These are phyloP conservation scores for Cladorrhinum sp. DNA, from an alignment of 2,329 filamentous ascomycete species.

Conservation along the genomic window DNA sequence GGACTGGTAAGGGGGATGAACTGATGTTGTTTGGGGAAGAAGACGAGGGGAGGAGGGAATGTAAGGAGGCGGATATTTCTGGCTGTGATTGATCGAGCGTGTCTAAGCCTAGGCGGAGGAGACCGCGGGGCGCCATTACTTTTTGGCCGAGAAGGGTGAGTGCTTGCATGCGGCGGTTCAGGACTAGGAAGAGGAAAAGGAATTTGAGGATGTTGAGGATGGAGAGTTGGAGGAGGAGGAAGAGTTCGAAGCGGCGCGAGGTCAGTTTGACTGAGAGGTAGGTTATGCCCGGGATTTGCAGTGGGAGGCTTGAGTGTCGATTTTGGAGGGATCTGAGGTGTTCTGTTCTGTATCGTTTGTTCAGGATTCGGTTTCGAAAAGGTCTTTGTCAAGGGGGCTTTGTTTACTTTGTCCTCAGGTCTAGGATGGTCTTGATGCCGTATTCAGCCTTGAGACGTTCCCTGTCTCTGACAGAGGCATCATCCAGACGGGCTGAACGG, in stretches of 20 bases:
- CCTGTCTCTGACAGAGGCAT: conserved; percentile 66
- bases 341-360: conserved; percentile 50
- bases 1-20: conserved; percentile 23
- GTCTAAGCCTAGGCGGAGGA: conserved; percentile 67
- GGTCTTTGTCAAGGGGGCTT: background rate
- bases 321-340: conserved; percentile 67
- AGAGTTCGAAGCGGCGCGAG: conserved; percentile 65
- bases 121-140: conserved; percentile 69
- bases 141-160: conserved; percentile 66
- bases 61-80: conserved; percentile 38
- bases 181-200: conserved; percentile 59
- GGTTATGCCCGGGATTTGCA: conserved; percentile 60
- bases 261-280: conserved; percentile 73
- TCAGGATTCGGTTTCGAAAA: background rate
- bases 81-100: conserved; percentile 65
- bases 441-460: conserved; percentile 56
- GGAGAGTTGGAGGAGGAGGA: conserved; percentile 64
- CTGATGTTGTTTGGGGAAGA: conserved; percentile 22
- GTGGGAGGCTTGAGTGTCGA: conserved; percentile 48
- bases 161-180: conserved; percentile 66
- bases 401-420: conserved; percentile 67
- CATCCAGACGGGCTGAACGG: conserved; percentile 68
- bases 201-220: conserved; percentile 66
- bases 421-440: conserved; percentile 69
- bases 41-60: background rate